Base-by-base conservation (phyloP, 306 rosid species). In the Clitoria ternatea region DNA sequence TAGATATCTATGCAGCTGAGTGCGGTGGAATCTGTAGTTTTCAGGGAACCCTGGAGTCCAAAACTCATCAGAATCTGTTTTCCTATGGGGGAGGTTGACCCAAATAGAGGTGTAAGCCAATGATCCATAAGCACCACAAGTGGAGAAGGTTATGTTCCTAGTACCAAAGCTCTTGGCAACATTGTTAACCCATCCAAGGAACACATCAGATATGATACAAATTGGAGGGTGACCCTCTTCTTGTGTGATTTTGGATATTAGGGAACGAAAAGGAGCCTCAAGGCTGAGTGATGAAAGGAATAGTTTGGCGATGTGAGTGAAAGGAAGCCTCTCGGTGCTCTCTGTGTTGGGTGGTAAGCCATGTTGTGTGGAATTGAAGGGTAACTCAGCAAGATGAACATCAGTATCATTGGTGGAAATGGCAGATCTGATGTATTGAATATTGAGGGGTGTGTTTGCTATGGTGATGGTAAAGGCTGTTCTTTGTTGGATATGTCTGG, bases 91-190 rank as follows among this genome's bases (percentile, higher is more conserved):
- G 18, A 88, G 90, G 49, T 86, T 77, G n/a, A 73, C 44, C 90
- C 92, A 90, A 0, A 85, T 1, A 2, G 97, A 90, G 26, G 78
- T 3, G 23, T 79, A 86, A n/a, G 90, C 88, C 50, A 87, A 6
- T 23, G 92, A 69, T 55, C 97, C 97, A 53, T 88, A 88, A 33
- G 90, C 96, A 19, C 97, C 92, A 57, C 86, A 61, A 15, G 96
- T 88, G 14, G 87, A 43, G 85, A 88, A 91, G 7, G 56, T 4
- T 19, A 88, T 55, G 10, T 72, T 81, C 70, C 62, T 79, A 1
- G 66, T 70, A 7, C 85, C 76, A 7, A 72, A 70, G 13, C 82
- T 85, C 11, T 48, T 74, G 1, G 96, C 92, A 47, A 86, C 78
- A 4, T 75, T 69, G 4, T 43, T 73, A 60, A 82, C 81, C 97